Conservation (phyloP, 305 asterid species). For the Ilex paraguariensis region DNA sequence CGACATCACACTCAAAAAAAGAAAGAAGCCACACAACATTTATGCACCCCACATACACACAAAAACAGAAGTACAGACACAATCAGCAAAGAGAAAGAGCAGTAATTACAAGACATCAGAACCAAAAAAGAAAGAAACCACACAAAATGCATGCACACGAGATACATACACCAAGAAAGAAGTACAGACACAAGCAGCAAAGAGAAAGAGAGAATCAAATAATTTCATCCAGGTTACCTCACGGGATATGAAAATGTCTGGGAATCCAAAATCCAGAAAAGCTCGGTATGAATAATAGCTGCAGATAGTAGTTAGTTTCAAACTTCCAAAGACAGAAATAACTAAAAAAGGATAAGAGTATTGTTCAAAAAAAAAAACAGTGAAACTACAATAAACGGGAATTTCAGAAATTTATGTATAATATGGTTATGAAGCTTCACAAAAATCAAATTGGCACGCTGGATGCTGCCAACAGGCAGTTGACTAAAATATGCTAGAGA, state of each 20-base stretch:
- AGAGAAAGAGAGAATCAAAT: not conserved
- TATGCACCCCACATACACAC: not conserved
- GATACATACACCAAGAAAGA: not conserved
- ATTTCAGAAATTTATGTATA: too few species aligned
- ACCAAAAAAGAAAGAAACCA: not conserved
- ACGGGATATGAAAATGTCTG: constrained; percentile 88
- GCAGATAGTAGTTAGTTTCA: constrained; percentile 22
- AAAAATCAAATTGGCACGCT: too few species aligned
- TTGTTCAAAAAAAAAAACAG: constrained; percentile 10
- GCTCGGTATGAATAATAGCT: constrained; percentile 91
- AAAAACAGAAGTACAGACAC: not conserved
- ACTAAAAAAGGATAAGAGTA: constrained; percentile 8
- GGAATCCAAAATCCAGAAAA: constrained; percentile 87
- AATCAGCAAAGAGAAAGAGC: too few species aligned
- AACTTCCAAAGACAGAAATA: constrained; percentile 12
- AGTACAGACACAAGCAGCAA: constrained; percentile 1
- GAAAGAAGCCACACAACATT: too few species aligned
- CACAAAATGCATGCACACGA: not conserved
- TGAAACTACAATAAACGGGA: too few species aligned
- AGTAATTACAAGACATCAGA: not conserved
- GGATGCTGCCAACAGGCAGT: too few species aligned
- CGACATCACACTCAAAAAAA: not conserved
- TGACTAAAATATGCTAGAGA: too few species aligned
- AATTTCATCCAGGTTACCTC: constrained; percentile 51
- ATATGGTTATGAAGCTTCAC: too few species aligned